phyloP scores from a whole-genome alignment of 23 red algal species.

The Porphyridium purpureum region DNA sequence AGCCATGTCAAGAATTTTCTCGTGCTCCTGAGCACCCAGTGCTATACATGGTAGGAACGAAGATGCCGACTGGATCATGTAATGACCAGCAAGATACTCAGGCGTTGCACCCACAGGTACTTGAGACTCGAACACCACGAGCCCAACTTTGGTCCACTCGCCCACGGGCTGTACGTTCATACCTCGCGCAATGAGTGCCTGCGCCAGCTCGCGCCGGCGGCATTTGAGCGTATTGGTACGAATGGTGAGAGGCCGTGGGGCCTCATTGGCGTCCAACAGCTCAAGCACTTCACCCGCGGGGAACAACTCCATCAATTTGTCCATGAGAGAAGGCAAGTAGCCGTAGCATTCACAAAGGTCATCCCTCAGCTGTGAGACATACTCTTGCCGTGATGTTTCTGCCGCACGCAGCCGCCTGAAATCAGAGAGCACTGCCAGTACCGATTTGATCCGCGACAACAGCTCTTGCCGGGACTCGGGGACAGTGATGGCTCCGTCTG shows the following conservation, averaged over 20 bases:
- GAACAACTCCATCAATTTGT: conserved; percentile 74
- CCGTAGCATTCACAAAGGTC: conserved; percentile 31
- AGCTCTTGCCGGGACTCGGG: conserved; percentile 19
- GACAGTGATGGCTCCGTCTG: conserved; percentile 1
- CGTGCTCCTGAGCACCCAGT: conserved; percentile 65
- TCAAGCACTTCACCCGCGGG: conserved; percentile 50
- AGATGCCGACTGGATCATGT: conserved; percentile 92
- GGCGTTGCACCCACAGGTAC: conserved; percentile 95
- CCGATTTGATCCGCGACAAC: conserved; percentile 15
- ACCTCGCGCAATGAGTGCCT: conserved; percentile 82
- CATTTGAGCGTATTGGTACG: conserved; percentile 76
- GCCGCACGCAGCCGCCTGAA: conserved; percentile 25
- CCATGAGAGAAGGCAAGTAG: conserved; percentile 48
- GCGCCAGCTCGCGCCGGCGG: conserved; percentile 64
- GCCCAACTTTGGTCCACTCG: conserved; percentile 76
- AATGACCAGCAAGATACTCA: conserved; percentile 94
- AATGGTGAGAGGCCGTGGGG: conserved; percentile 74
- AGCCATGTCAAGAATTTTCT: conserved; percentile 72
- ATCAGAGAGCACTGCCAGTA: conserved; percentile 39
- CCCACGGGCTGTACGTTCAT: conserved; percentile 92
- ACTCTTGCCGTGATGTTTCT: conserved; percentile 18
- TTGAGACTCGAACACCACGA: conserved; percentile 87
- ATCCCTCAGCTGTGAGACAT: conserved; percentile 25
- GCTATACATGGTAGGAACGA: conserved; percentile 85
- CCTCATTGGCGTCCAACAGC: conserved; percentile 90